These are phyloP conservation scores for Triticum dicoccoides DNA, from an alignment of 176 grass and related monocot species.

Conservation along the genomic window DNA sequence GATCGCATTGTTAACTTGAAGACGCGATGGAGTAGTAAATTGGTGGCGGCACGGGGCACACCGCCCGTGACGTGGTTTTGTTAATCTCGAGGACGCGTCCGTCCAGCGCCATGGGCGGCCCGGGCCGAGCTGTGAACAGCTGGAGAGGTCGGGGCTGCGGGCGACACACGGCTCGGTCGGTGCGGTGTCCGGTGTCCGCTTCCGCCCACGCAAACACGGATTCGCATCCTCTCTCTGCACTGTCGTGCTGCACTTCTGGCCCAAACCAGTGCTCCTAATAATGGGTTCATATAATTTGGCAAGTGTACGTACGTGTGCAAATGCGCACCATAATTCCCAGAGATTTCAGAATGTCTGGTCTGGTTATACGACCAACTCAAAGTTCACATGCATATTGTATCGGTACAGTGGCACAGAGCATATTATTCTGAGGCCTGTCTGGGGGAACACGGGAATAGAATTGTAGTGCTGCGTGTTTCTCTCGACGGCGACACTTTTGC, in stretches of 20 bases:
- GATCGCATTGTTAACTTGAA: too few relatives aligned
- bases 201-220: not conserved
- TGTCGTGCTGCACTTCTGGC: not conserved
- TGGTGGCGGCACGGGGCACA: not conserved
- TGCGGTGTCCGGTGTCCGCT: not conserved
- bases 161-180: not conserved
- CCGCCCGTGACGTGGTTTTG: not conserved
- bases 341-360: not conserved
- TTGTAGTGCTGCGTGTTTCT: not conserved
- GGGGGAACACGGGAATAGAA: not conserved
- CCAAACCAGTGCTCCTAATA: not conserved
- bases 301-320: not conserved
- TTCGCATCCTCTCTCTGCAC: not conserved
- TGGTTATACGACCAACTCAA: not conserved
- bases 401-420: not conserved
- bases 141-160: not conserved
- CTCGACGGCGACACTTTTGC: not conserved
- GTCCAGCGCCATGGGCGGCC: not conserved
- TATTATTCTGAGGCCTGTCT: not conserved
- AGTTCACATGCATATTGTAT: not conserved
- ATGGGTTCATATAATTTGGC: not conserved
- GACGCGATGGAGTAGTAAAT: not conserved
- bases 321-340: not conserved
- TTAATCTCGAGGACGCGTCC: slow-evolving; percentile 2
- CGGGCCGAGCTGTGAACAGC: not conserved